Percentiles rank a stretch among this genome's conserved stretches.
These are phyloP conservation scores for Aspergillus cristatus DNA, from an alignment of 495 filamentous ascomycete species.

Conservation along the genomic window DNA sequence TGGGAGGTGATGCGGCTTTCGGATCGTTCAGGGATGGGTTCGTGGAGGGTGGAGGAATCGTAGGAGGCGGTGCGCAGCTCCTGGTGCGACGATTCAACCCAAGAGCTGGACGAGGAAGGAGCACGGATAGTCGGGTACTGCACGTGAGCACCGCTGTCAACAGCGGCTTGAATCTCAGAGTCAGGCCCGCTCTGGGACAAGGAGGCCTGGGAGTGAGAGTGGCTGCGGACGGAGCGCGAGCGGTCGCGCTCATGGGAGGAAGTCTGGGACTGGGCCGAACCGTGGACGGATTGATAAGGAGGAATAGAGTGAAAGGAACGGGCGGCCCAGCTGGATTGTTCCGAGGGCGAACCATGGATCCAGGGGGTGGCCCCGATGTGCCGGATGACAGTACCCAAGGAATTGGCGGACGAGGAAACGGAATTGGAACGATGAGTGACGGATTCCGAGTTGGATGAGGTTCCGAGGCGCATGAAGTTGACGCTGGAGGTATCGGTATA, in stretches of 20 bases:
- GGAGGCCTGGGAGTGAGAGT: conserved; percentile 28
- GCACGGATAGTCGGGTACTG: conserved; percentile 41
- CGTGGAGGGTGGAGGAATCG: conserved; percentile 8
- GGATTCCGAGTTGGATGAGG: conserved; percentile 28
- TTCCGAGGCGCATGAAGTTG: conserved; percentile 27
- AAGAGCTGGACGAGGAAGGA: conserved; percentile 39
- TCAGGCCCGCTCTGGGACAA: conserved; percentile 32
- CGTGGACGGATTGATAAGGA: conserved; percentile 17
- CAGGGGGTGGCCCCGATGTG: conserved; percentile 28
- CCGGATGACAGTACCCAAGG: conserved; percentile 40
- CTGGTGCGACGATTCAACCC: conserved; percentile 29
- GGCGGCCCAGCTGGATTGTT: conserved; percentile 25
- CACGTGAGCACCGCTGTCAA: conserved; percentile 33
- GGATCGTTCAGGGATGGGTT: conserved; percentile 25
- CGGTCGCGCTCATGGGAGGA: conserved; percentile 21
- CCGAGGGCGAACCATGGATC: conserved; percentile 29
- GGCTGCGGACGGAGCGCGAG: conserved; percentile 25
- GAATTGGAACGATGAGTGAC: conserved; percentile 34
- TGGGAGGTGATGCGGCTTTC: conserved; percentile 60
- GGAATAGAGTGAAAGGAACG: conserved; percentile 35
- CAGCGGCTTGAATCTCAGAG: conserved; percentile 30
- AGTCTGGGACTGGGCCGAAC: conserved; percentile 23
- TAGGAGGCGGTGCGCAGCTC: conserved; percentile 3
- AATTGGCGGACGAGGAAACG: conserved; percentile 40
- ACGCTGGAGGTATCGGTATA: conserved; percentile 34